phyloP scores from a whole-genome alignment of 495 filamentous ascomycete species.

The Annulohypoxylon stygium region DNA sequence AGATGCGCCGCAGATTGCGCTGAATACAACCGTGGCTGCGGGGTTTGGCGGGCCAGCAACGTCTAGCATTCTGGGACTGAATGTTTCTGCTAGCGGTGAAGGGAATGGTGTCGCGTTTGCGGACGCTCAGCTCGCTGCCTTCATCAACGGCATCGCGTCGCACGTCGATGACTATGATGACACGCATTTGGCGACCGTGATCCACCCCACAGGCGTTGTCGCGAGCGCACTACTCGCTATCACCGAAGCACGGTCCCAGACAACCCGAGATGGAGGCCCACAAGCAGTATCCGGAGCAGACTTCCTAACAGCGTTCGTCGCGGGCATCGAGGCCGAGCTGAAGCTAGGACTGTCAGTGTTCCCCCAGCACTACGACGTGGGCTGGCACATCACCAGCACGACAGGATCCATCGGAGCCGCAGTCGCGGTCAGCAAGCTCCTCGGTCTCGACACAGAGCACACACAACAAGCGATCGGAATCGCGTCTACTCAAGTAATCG shows the following conservation, averaged over 20 bases:
- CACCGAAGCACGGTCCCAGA: slow-evolving; percentile 47
- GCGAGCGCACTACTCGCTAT: slow-evolving; percentile 63
- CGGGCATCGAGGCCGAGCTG: slow-evolving; percentile 66
- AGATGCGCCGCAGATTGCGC: slow-evolving; percentile 62
- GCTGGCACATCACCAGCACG: slow-evolving; percentile 69
- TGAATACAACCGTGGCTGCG: slow-evolving; percentile 42
- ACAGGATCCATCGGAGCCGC: slow-evolving; percentile 66
- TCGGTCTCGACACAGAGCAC: slow-evolving; percentile 53
- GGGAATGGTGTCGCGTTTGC: slow-evolving; percentile 28
- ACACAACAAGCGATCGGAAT: slow-evolving; percentile 66
- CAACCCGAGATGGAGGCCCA: slow-evolving; percentile 42
- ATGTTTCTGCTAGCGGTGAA: slow-evolving; percentile 33
- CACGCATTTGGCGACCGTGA: slow-evolving; percentile 68
- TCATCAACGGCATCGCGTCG: slow-evolving; percentile 67
- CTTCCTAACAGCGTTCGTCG: slow-evolving; percentile 65
- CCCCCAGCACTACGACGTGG: slow-evolving; percentile 68
- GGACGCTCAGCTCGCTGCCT: slow-evolving; percentile 66
- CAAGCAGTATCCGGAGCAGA: slow-evolving; percentile 56
- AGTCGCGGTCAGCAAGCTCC: slow-evolving; percentile 62
- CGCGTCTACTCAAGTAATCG: slow-evolving; percentile 65
- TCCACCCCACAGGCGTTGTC: slow-evolving; percentile 67
- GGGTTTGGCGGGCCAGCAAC: slow-evolving; percentile 63
- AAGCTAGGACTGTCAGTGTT: slow-evolving; percentile 64
- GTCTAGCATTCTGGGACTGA: slow-evolving; percentile 59
- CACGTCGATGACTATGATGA: slow-evolving; percentile 71